Evolutionary conservation across 2,329 filamentous ascomycete genomes (phyloP), one percentile per base, ranked within the genome.

Genomic region (Ascochyta rabiei): DNA sequence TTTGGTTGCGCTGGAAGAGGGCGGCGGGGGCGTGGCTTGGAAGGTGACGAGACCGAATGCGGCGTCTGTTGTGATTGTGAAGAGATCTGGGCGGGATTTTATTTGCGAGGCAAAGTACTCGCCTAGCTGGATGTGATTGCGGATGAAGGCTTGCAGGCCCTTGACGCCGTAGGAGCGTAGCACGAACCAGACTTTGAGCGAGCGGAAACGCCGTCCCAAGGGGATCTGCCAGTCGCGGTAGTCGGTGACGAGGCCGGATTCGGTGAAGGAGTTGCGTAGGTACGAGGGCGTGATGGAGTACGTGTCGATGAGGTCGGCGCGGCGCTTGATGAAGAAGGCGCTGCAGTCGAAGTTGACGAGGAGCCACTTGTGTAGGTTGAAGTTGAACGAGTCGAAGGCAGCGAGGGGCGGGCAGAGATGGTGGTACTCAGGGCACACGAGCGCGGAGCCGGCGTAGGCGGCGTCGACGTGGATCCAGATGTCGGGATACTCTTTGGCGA

Each of bases 141-240:
- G 81, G 59, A 97, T 86, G 67, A 96, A 90, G 4, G 78, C 82
- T 63, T 86, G 87, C 68, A 98, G 76, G 0, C 93, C 93, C 26
- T 82, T 81, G 46, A 96, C 78, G 0, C 93, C 93, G 70, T 92
- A 96, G 38, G 84, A 87, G 39, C 93, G 83, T 66, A 97, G 79
- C 7, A 98, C 92, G 72, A 97, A 97, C 93, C 93, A 98, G 60
- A 96, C 87, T 79, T 98, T 98, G 53, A 98, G 78, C 2, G 89
- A 86, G 56, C 93, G 84, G 82, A 98, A 98, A 15, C 93, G 83
- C 2, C 93, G 83, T 8, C 93, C 93, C 0, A 98, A 86, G 0
- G 93, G 92, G 67, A 98, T 96, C 77, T 96, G 92, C 93, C 93
- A 98, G 80, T 98, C 93, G 41, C 93, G 86, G 79, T 96, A 97